Evolutionary conservation across 495 filamentous ascomycete species (phyloP), one percentile per base, ranked within the genome.

Genomic region (Geoglossum glabrum): DNA sequence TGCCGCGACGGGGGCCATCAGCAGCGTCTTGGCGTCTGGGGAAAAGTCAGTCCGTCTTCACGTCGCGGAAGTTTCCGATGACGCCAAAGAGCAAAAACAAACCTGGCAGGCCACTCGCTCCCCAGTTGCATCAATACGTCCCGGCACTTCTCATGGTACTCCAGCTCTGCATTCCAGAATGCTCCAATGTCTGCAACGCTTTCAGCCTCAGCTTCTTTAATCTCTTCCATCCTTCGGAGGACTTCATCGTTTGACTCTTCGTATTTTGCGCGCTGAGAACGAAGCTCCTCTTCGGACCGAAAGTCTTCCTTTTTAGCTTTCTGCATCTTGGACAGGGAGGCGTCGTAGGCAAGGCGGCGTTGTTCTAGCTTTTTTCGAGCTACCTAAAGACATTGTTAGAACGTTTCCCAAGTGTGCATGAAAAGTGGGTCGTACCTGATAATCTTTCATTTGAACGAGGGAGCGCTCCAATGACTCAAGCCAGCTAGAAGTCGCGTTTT

Each of bases 161-260:
- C 82, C 57, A 97, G 73, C 69, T 98, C 89, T 30, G 88, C 85
- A 59, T 98, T 90, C 57, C 97, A 67, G 67, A 98, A 94, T 8
- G 78, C 71, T 1, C 79, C 79, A 57, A 98, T 69, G 64, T 96
- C 90, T 57, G 76, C 76, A 31, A 95, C 78, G 61, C 82, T 89
- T 54, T 97, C 92, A 19, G 71, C 75, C 66, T 98, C 92, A 8
- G 87, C 80, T 56, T 95, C 87, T 68, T 92, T 86, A 68, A 98
- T 95, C 62, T 98, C 92, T 68, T 92, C 79, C 93, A 98, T 98
- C 57, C 92, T 79, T 61, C 90, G 81, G 61, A 80, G 75, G 59
- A 98, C 90, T 63, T 98, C 92, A 61, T 97, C 92, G 60, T 79
- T 94, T 6, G 87, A 85, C 68, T 97, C 93, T 64, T 95, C 92